Evolutionary conservation across 2,329 filamentous ascomycete species (phyloP).

Genomic region (Neofusicoccum kwambonambiense): DNA sequence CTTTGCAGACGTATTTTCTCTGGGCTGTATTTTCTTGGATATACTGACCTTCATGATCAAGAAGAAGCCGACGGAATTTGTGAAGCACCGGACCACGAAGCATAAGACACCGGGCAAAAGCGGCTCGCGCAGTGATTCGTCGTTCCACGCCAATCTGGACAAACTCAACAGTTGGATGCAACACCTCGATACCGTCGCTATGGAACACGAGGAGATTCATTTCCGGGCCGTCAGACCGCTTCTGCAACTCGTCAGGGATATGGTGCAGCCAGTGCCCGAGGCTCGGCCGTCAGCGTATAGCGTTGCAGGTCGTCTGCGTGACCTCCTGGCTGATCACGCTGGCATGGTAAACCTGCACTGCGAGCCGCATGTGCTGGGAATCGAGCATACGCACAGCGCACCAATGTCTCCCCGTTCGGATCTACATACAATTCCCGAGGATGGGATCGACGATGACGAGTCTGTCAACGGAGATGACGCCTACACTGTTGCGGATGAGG

Average conservation of each 20-base stretch:
- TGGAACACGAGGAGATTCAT: slow-evolving; percentile 34
- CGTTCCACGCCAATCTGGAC: slow-evolving; percentile 69
- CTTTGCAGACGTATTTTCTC: slow-evolving; percentile 67
- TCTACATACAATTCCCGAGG: slow-evolving; percentile 5
- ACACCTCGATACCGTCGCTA: slow-evolving; percentile 59
- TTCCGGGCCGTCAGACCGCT: slow-evolving; percentile 43
- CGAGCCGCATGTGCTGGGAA: slow-evolving; percentile 16
- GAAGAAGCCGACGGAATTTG: slow-evolving; percentile 64
- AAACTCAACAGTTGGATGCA: slow-evolving; percentile 70
- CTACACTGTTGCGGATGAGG: background rate
- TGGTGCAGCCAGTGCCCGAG: slow-evolving; percentile 42
- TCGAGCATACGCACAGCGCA: background rate
- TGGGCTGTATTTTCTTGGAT: slow-evolving; percentile 72
- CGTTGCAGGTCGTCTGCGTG: slow-evolving; percentile 40
- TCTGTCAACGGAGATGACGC: background rate
- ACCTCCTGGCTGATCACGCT: slow-evolving; percentile 32
- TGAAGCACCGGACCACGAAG: slow-evolving; percentile 64
- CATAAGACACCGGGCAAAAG: slow-evolving; percentile 55
- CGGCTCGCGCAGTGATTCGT: slow-evolving; percentile 64
- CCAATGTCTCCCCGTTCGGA: background rate
- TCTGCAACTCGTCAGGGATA: slow-evolving; percentile 40
- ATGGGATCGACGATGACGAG: background rate
- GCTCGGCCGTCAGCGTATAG: slow-evolving; percentile 42
- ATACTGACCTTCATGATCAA: slow-evolving; percentile 69
- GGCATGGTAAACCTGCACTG: slow-evolving; percentile 36